Percentiles rank a stretch among this genome's conserved stretches.
Conservation (phyloP, 768 basidiomycete species). For the Collybia mongolica region DNA sequence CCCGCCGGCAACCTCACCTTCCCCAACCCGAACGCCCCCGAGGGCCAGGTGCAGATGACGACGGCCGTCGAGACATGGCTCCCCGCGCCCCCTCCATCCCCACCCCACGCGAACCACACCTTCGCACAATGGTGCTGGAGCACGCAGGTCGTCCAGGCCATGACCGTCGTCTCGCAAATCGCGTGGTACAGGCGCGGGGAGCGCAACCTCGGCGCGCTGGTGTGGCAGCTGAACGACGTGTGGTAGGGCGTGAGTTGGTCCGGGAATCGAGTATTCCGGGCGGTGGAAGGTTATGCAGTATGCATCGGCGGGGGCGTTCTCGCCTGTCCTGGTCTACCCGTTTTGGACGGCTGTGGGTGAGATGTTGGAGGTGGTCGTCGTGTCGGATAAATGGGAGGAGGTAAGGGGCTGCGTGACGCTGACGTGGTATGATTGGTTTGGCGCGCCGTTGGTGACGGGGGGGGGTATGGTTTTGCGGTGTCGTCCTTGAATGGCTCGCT, state of each 20-base stretch:
- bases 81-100: conserved; percentile 48
- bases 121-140: conserved; percentile 67
- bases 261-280: conserved; percentile 54
- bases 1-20: conserved; percentile 49
- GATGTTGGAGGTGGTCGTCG: conserved; percentile 46
- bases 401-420: conserved; percentile 46
- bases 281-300: conserved; percentile 62
- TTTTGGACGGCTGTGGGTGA: conserved; percentile 54
- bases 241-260: conserved; percentile 62
- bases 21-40: conserved; percentile 53
- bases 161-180: conserved; percentile 59
- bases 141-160: conserved; percentile 59
- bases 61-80: conserved; percentile 53
- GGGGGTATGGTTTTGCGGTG: conserved; percentile 35
- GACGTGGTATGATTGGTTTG: conserved; percentile 60
- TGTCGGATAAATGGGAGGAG: conserved; percentile 49
- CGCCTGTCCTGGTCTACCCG: conserved; percentile 49
- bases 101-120: conserved; percentile 49
- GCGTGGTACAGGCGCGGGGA: conserved; percentile 57
- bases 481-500: conserved; percentile 52
- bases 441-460: conserved; percentile 36
- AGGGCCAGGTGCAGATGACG: conserved; percentile 55
- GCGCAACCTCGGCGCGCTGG: conserved; percentile 56
- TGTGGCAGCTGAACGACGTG: conserved; percentile 62
- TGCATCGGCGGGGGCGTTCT: conserved; percentile 40